Evolutionary conservation across 768 basidiomycete genomes (phyloP).

Genomic region (Tricholoma sp.): DNA sequence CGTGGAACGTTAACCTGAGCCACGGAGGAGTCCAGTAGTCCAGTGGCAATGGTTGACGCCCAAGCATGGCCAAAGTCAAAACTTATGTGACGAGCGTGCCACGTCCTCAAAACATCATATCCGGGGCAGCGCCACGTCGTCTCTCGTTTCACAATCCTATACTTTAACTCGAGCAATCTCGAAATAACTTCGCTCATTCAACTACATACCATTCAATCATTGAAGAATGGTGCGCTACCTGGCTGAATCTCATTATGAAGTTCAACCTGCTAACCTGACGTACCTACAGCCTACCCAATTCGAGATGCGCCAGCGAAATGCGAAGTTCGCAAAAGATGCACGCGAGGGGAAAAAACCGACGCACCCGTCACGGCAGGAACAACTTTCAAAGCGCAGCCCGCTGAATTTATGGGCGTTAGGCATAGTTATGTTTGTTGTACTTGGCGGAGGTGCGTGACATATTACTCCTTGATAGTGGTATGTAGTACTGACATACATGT

Average conservation of each 20-base stretch:
- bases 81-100: neutral
- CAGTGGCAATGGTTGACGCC: too few relatives aligned
- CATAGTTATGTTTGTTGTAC: conserved; percentile 67
- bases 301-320: conserved; percentile 76
- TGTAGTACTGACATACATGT: neutral
- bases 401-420: conserved; percentile 73
- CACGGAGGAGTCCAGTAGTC: too few relatives aligned
- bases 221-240: conserved; percentile 25
- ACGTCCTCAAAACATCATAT: neutral
- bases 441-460: conserved; percentile 65
- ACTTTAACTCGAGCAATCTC: neutral
- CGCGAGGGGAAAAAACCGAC: conserved; percentile 72
- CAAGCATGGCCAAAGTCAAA: neutral
- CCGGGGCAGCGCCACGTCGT: neutral
- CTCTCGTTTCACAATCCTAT: neutral
- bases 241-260: neutral
- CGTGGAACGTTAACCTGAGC: too few relatives aligned
- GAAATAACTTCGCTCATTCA: neutral
- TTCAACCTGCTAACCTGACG: neutral
- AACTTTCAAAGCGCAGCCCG: conserved; percentile 65
- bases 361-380: conserved; percentile 68
- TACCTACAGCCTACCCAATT: conserved; percentile 66
- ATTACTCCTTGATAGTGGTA: neutral
- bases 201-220: conserved; percentile 4
- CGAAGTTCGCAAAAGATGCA: conserved; percentile 71